Evolutionary conservation across 2,329 filamentous ascomycete species (phyloP), one percentile per base, ranked within the genome.

Genomic region (Metarhizium brunneum): DNA sequence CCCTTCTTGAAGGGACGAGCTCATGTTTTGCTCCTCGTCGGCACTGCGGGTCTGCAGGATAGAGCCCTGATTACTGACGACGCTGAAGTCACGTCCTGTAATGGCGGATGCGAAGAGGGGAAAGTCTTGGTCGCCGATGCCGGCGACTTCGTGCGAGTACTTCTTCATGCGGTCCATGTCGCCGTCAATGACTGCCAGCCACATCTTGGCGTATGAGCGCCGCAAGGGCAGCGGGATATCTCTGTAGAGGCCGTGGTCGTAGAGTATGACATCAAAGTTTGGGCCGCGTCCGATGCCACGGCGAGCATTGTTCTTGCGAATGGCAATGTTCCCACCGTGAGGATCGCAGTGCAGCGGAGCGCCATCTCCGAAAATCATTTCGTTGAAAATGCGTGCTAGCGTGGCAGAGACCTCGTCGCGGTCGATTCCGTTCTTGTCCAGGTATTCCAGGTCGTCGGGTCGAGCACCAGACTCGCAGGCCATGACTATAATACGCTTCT

Each of bases 281-380:
- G 84, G 72, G 4, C 76, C 71, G 48, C 75, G 64, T 13, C 71
- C 67, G 4, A 72, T 79, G 57, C 76, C 75, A 43, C 79, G 75
- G 40, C 81, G 77, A 16, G 69, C 72, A 7, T 78, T 69, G 65
- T 92, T 94, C 68, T 89, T 85, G 47, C 92, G 85, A 58, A 99
- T 90, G 25, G 94, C 92, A 55, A 99, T 87, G 66, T 99, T 99
- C 49, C 94, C 94, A 50, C 92, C 94, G 66, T 99, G 94, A 0
- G 94, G 94, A 67, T 99, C 94, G 72, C 94, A 99, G 73, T 99
- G 94, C 43, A 99, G 75, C 0, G 94, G 91, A 0, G 92, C 92
- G 57, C 86, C 81, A 53, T 86, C 82, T 51, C 92, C 92, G 62
- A 99, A 99, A 62, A 99, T 96, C 94, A 99, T 99, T 69, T 97